Percentiles rank a stretch among this genome's conserved stretches.
phyloP scores from a whole-genome alignment of 2,329 filamentous ascomycete genomes.

The Calonectria hawksworthii region DNA sequence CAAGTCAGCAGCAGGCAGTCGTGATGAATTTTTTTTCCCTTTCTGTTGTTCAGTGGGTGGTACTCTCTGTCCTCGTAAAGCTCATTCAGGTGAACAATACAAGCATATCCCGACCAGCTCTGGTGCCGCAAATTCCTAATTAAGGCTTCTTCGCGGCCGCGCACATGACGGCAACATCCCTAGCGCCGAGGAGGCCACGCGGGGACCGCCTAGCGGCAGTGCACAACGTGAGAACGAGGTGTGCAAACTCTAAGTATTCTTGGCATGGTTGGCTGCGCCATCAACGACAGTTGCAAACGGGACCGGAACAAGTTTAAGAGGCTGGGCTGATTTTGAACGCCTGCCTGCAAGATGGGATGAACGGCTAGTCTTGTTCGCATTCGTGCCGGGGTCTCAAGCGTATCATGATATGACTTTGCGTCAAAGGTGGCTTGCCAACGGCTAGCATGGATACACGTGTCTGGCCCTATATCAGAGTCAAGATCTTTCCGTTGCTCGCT shows the following conservation, averaged over 20 bases:
- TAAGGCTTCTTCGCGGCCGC: background rate
- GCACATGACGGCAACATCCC: constrained; percentile 6
- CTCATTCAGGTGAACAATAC: background rate
- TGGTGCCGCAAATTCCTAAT: background rate
- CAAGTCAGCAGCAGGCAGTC: background rate
- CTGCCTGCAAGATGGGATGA: background rate
- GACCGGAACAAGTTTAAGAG: background rate
- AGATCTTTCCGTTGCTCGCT: background rate
- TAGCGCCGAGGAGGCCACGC: constrained; percentile 2
- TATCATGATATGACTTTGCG: background rate
- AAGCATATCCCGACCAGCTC: background rate
- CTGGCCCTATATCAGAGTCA: background rate
- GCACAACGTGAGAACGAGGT: background rate
- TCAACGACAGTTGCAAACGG: background rate
- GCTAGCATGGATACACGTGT: background rate
- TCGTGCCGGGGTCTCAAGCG: background rate
- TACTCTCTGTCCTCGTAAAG: no score
- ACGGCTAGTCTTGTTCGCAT: background rate
- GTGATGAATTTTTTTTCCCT: background rate
- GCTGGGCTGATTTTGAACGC: background rate
- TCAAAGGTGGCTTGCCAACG: background rate
- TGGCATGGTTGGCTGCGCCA: background rate
- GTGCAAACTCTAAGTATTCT: background rate
- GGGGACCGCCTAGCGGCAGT: background rate
- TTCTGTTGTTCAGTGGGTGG: background rate